These are phyloP conservation scores for Salix viminalis DNA, from an alignment of 345 rosid genomes.

Conservation along the genomic window DNA sequence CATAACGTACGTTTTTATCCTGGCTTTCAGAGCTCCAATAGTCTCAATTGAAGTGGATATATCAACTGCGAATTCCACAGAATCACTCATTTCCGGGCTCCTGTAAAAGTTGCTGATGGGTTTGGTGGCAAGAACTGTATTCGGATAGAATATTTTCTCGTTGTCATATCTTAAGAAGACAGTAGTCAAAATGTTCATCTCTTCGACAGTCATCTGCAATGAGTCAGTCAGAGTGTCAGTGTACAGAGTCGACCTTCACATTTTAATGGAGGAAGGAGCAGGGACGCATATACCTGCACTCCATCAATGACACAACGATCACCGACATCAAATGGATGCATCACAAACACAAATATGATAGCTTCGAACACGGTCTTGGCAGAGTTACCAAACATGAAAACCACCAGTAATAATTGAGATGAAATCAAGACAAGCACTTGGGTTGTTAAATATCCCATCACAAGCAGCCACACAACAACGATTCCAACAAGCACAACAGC, in stretches of 20 bases:
- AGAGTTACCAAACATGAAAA: slow-evolving; percentile 55
- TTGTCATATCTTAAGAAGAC: slow-evolving; percentile 27
- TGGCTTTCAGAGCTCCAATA: slow-evolving; percentile 16
- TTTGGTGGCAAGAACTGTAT: slow-evolving; percentile 24
- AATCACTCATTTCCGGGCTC: slow-evolving; percentile 28
- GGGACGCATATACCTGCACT: slow-evolving; percentile 44
- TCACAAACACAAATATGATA: slow-evolving; percentile 69
- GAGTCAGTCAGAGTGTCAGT: slow-evolving; percentile 3
- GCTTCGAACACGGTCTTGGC: slow-evolving; percentile 63
- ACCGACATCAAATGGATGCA: slow-evolving; percentile 80
- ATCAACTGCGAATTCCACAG: slow-evolving; percentile 17
- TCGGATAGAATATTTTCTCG: slow-evolving; percentile 26
- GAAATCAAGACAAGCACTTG: slow-evolving; percentile 48
- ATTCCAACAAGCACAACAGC: slow-evolving; percentile 31
- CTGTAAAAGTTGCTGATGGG: slow-evolving; percentile 33
- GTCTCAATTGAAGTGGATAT: slow-evolving; percentile 26
- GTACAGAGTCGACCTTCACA: not conserved
- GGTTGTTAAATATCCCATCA: slow-evolving; percentile 58
- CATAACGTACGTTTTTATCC: slow-evolving; percentile 18
- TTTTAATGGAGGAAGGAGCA: not conserved
- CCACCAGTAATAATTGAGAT: slow-evolving; percentile 53
- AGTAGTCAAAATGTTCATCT: slow-evolving; percentile 28
- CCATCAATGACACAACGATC: slow-evolving; percentile 84
- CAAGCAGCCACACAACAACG: slow-evolving; percentile 42
- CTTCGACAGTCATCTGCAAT: slow-evolving; percentile 29